Base-by-base conservation (phyloP, 805 yeast genomes). In the Sugiyamaella americana region DNA sequence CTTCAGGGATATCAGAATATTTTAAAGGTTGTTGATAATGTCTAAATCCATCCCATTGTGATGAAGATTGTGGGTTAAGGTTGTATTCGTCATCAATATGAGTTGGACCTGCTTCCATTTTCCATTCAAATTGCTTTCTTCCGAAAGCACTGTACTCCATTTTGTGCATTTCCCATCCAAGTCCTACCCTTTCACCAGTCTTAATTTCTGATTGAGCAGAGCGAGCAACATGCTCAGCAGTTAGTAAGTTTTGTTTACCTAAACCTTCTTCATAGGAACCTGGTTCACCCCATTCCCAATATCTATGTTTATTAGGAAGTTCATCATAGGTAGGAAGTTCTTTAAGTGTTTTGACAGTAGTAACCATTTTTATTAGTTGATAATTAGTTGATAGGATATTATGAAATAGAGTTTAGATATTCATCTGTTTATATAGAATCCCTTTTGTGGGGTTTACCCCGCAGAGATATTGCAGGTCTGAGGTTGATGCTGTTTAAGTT, bases 1-100 rank as follows among this genome's bases (percentile, higher is more conserved):
- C 46, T 26, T 43, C 46, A 3, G 22, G 18, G 8, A 19, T 13
- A 22, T 22, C 21, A 6, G 46, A 43, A 26, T 17, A 43, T n/a
- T 32, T 16, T 21, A 20, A 19, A 6, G 46, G 55, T 37, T 60
- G 64, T 6, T 54, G 48, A 47, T 55, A 58, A 43, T 62, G 67
- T 11, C 65, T 51, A 40, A 63, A 52, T 8, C 67, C 67, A 43
- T 63, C 67, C 65, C 66, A 63, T 50, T 63, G 67, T 11, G 64
- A 58, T 22, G 63, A 55, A 19, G 52, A 53, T 47, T 63, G 67
- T 2, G 67, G 64, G 46, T 63, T 63, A 41, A 61, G 44, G 19
- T 32, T 37, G 42, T 53, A 53, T 40, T 55, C 64, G 45, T 62
- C 67, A 43, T 62, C 67, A 26, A 55, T 29, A 22, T 30, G 38